Evolutionary conservation across 345 rosid genomes (phyloP).

Genomic region (Anastatica hierochuntica): DNA sequence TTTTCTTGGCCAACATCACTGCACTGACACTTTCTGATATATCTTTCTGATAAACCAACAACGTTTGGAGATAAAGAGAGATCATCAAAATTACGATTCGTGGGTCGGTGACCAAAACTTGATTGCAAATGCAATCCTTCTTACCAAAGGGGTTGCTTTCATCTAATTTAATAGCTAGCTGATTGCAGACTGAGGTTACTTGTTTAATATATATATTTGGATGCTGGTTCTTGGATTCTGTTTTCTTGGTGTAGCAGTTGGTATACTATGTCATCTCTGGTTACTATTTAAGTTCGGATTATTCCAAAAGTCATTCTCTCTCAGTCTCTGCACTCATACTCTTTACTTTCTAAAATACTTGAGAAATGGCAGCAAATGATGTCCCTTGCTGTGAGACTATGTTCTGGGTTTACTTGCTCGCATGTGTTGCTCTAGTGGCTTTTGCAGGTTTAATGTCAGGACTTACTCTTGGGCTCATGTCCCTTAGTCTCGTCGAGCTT

Average conservation of each 20-base stretch:
- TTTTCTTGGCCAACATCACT: not conserved
- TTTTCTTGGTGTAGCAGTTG: conserved; percentile 27
- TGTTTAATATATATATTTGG: not conserved
- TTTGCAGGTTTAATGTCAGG: conserved; percentile 96
- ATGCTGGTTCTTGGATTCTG: conserved; percentile 16
- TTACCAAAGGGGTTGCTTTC: too few species aligned
- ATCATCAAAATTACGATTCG: not conserved
- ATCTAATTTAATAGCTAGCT: too few species aligned
- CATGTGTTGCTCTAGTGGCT: conserved; percentile 42
- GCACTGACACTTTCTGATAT: not conserved
- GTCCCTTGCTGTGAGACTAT: conserved; percentile 77
- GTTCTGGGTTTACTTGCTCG: conserved; percentile 66
- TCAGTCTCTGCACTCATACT: conserved; percentile 9
- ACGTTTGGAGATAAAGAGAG: not conserved
- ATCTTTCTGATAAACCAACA: not conserved
- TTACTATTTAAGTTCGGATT: conserved; percentile 19
- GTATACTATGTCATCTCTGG: conserved; percentile 12
- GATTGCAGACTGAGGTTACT: too few species aligned
- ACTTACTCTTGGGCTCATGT: conserved; percentile 85
- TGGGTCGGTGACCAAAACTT: not conserved
- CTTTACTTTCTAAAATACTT: not conserved
- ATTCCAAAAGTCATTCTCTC: conserved; percentile 10
- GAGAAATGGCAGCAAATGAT: conserved; percentile 69
- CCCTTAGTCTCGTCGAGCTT: conserved; percentile 74
- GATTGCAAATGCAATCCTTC: not conserved